phyloP scores from a whole-genome alignment of 257 asterid species.

The Nicotiana obtusifolia region DNA sequence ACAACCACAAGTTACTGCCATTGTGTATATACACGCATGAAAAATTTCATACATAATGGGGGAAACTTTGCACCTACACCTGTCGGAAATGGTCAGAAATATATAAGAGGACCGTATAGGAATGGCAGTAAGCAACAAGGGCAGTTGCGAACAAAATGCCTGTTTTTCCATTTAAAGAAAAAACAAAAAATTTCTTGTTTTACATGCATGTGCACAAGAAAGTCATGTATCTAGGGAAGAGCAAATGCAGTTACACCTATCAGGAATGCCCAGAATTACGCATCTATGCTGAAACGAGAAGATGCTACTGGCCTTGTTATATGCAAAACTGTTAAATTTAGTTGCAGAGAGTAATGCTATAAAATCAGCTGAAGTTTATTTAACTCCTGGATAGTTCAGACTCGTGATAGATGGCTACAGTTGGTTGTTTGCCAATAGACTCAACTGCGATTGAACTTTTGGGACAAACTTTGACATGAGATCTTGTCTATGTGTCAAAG shows the following conservation, averaged over 20 bases:
- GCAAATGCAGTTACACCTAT: background rate
- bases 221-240: background rate
- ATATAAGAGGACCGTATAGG: background rate
- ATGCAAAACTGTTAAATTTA: no score
- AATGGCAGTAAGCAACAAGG: background rate
- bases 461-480: background rate
- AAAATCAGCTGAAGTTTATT: no score
- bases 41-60: no score
- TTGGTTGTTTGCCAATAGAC: background rate
- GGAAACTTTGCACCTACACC: no score
- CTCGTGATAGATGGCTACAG: no score
- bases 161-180: background rate
- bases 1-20: background rate
- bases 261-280: background rate
- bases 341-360: no score
- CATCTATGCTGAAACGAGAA: background rate
- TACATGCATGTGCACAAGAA: conserved; percentile 4
- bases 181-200: background rate
- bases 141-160: background rate
- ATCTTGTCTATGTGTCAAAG: background rate
- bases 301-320: background rate
- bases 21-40: no score
- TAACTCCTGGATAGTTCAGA: no score
- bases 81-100: no score
- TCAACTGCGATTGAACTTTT: background rate